Evolutionary conservation across 148 eudicot species (phyloP).

Genomic region (Gaultheria prostrata): DNA sequence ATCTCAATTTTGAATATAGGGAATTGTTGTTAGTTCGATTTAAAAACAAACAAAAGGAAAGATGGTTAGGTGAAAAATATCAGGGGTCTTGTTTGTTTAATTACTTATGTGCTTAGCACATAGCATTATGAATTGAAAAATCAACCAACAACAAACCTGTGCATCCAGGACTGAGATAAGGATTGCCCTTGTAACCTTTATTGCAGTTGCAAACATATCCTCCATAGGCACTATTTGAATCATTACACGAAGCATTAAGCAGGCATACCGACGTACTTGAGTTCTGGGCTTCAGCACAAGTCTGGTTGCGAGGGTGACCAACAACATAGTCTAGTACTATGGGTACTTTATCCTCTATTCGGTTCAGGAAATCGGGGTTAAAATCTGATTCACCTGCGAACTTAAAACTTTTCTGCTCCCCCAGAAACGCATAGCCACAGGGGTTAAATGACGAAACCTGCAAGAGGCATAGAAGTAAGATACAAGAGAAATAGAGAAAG

Average conservation of each 20-base stretch:
- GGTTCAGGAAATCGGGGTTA: conserved; percentile 2
- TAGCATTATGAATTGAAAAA: not conserved
- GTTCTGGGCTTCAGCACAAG: conserved; percentile 25
- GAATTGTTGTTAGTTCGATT: too few species aligned
- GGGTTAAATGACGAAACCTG: conserved; percentile 12
- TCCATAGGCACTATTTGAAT: conserved; percentile 3
- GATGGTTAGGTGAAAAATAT: too few species aligned
- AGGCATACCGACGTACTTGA: not conserved
- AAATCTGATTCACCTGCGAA: conserved; percentile 24
- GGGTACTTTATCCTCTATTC: conserved; percentile 18
- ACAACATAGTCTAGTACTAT: conserved; percentile 34
- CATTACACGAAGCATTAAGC: conserved; percentile 21
- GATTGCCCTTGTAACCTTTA: conserved; percentile 27
- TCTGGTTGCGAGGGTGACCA: conserved; percentile 16
- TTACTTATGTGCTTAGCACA: not conserved
- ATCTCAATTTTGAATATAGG: too few species aligned
- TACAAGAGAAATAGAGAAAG: too few species aligned
- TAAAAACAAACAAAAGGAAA: too few species aligned
- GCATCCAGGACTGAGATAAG: conserved; percentile 25
- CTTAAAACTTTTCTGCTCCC: not conserved
- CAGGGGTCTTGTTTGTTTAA: too few species aligned
- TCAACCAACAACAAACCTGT: conserved; percentile 9
- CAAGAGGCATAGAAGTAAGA: not conserved
- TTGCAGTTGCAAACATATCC: conserved; percentile 40
- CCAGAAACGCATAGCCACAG: conserved; percentile 23